phyloP scores from a whole-genome alignment of 192 early-diverging fungal species.

The Dimargaris cristalligena region DNA sequence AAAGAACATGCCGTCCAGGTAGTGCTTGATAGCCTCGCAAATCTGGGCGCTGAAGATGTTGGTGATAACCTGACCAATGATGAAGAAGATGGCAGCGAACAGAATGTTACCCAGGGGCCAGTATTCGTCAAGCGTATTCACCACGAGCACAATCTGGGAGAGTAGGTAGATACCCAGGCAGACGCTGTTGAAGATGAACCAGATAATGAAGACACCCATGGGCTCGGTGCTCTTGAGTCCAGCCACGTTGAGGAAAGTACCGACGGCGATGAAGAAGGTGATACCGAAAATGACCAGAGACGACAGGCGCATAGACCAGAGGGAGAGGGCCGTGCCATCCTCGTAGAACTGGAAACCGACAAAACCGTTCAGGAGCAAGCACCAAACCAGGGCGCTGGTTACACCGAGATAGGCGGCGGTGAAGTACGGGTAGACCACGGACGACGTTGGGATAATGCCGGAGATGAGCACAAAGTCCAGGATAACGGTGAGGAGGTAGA shows the following conservation, averaged over 20 bases:
- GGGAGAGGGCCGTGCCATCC: conserved; percentile 81
- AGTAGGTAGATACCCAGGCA: conserved; percentile 74
- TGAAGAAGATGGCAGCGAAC: conserved; percentile 76
- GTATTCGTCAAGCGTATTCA: conserved; percentile 86
- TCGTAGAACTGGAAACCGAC: conserved; percentile 95
- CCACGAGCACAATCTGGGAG: conserved; percentile 83
- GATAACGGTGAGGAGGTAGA: conserved; percentile 71
- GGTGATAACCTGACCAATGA: conserved; percentile 66
- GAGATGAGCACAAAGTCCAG: conserved; percentile 83
- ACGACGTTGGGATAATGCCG: conserved; percentile 79
- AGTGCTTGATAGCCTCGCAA: conserved; percentile 82
- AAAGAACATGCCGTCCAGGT: conserved; percentile 96
- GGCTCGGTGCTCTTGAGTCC: conserved; percentile 45
- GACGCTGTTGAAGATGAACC: conserved; percentile 71
- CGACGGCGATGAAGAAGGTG: conserved; percentile 62
- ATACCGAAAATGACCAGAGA: conserved; percentile 65
- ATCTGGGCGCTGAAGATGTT: conserved; percentile 66
- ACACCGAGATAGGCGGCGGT: conserved; percentile 65
- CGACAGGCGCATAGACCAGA: conserved; percentile 85
- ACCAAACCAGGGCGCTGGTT: conserved; percentile 79
- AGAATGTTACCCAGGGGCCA: conserved; percentile 92
- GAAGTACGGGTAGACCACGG: conserved; percentile 71
- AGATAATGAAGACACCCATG: conserved; percentile 63
- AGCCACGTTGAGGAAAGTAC: conserved; percentile 55
- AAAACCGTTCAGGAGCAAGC: conserved; percentile 84